A percentile compares a stretch with the other conserved stretches of the same genome.
Conservation (phyloP, 2,329 filamentous ascomycete species). For the Fusarium transvaalense region DNA sequence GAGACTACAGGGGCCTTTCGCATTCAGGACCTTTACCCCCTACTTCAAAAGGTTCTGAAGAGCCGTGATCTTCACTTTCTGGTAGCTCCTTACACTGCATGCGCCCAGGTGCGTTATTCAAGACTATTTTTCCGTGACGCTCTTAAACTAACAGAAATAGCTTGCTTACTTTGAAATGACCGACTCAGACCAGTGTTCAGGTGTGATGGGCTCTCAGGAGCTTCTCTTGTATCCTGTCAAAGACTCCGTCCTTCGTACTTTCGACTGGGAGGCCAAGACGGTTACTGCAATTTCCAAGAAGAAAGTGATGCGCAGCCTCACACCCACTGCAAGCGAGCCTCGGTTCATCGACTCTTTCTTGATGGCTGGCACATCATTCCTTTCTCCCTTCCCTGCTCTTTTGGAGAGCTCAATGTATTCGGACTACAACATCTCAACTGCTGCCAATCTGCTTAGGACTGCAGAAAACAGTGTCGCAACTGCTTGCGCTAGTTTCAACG, state of each 20-base stretch:
- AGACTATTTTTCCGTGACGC: background rate
- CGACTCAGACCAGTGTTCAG: slow-evolving; percentile 76
- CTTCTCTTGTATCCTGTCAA: slow-evolving; percentile 87
- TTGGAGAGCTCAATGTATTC: slow-evolving; percentile 68
- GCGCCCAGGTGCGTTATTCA: slow-evolving; percentile 76
- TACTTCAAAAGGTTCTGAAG: slow-evolving; percentile 80
- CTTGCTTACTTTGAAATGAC: slow-evolving; percentile 82
- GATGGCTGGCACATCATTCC: slow-evolving; percentile 84
- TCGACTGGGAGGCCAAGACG: slow-evolving; percentile 76
- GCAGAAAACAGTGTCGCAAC: slow-evolving; percentile 76
- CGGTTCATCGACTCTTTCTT: slow-evolving; percentile 87
- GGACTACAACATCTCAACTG: slow-evolving; percentile 75
- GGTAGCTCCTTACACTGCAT: slow-evolving; percentile 88
- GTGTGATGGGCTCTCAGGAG: slow-evolving; percentile 86
- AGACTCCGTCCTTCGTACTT: slow-evolving; percentile 74
- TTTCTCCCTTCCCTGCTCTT: slow-evolving; percentile 83
- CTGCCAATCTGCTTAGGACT: slow-evolving; percentile 80
- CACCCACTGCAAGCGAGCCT: slow-evolving; percentile 72
- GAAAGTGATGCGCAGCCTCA: slow-evolving; percentile 76
- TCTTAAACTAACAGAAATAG: slow-evolving; percentile 57
- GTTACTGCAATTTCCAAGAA: slow-evolving; percentile 75
- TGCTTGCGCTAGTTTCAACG: slow-evolving; percentile 82
- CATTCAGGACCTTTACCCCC: slow-evolving; percentile 78
- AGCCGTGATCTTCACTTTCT: slow-evolving; percentile 78
- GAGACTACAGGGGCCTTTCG: slow-evolving; percentile 72